Conservation (phyloP, 164 flowering plant species). For the Saururus chinensis region DNA sequence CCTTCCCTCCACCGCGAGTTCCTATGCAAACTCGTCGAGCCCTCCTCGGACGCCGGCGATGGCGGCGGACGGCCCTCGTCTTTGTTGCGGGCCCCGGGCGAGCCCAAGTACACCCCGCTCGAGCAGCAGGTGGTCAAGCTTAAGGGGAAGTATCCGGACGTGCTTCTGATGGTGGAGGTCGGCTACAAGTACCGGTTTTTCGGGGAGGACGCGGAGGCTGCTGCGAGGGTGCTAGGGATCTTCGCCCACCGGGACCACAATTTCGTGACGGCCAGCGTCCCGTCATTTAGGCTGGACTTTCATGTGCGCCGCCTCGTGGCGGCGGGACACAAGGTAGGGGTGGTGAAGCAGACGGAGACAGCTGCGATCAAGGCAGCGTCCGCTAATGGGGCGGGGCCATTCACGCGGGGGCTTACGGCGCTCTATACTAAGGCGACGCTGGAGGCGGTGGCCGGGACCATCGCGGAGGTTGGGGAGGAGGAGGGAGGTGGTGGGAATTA, state of each 20-base stretch:
- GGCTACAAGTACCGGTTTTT: conserved; percentile 81
- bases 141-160: conserved; percentile 63
- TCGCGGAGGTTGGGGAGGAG: conserved; percentile 28
- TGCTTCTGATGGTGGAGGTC: conserved; percentile 85
- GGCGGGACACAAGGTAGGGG: conserved; percentile 87
- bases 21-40: conserved; percentile 59
- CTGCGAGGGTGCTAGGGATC: conserved; percentile 74
- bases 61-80: neutral
- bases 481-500: conserved; percentile 38
- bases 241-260: conserved; percentile 67
- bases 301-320: conserved; percentile 82
- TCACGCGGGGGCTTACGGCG: conserved; percentile 74
- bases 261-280: conserved; percentile 81
- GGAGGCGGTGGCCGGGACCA: conserved; percentile 66
- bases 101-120: conserved; percentile 76
- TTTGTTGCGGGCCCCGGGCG: neutral
- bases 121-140: conserved; percentile 79
- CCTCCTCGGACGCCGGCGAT: neutral
- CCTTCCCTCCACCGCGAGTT: conserved; percentile 51
- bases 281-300: conserved; percentile 70
- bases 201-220: conserved; percentile 73
- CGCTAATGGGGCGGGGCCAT: conserved; percentile 49
- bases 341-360: conserved; percentile 93
- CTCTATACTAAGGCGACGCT: conserved; percentile 89
- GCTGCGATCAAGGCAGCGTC: conserved; percentile 88